Evolutionary conservation across 2,329 filamentous ascomycete genomes (phyloP), one percentile per base, ranked within the genome.

Genomic region (Colletotrichum spaethianum): DNA sequence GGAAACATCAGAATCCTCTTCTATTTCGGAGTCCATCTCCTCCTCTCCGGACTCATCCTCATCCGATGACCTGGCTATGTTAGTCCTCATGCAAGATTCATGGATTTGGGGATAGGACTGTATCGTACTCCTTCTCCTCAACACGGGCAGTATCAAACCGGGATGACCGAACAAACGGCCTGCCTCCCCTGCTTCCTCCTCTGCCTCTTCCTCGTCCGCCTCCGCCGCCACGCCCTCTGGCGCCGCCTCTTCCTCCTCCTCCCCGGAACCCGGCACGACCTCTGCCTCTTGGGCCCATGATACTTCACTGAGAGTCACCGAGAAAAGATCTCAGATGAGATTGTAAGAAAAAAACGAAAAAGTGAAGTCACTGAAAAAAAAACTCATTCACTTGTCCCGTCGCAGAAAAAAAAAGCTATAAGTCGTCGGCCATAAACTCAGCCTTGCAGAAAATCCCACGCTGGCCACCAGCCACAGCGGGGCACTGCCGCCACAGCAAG

Each of bases 71-170:
- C 73, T 75, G 28, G 6, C 7, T 7, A 7, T 23, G 57, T 67
- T 44, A 73, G 66, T 28, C 50, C 28, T 11, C 20, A 48, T 4
- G 36, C 31, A 46, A 33, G 1, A 5, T 33, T 63, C 12, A 31
- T 20, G 26, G n/a, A 62, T 36, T 42, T 7, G 14, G 6, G 16
- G 7, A 4, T 3, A 3, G 2, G 23, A 26, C 2, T 2, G 26
- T 7, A 12, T 75, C 82, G 68, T 78, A 84, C 79, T 83, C 82
- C 38, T 84, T 80, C 62, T 85, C 81, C 53, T 84, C 85, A 66
- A 88, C 73, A 74, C 87, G 82, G 23, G 82, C 81, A 67, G 80
- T 85, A 73, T 74, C 65, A 16, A 75, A 74, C 9, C 68, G 72
- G 18, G 70, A 53, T 36, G 56, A 33, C 12, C 63, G 67, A 38